Evolutionary conservation across 805 yeast genomes (phyloP).

Genomic region (Yarrowia hollandica): DNA sequence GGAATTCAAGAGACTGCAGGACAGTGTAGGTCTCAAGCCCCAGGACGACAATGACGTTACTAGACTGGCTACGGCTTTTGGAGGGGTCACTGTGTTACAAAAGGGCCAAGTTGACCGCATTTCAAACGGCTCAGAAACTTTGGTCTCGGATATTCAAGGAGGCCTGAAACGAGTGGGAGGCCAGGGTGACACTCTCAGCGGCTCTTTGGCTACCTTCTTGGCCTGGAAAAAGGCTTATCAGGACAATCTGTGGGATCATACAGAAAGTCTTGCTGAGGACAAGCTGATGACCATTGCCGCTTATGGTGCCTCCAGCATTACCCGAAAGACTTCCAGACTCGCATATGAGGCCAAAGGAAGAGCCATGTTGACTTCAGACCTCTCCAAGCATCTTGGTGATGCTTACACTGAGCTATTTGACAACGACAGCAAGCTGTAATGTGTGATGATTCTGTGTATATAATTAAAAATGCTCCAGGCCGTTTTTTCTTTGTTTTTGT

Average conservation of each 20-base stretch:
- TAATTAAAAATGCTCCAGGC: too few relatives aligned
- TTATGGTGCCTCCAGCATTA: constrained; percentile 68
- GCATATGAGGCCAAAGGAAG: constrained; percentile 71
- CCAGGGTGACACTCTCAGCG: constrained; percentile 92
- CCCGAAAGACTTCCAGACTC: constrained; percentile 60
- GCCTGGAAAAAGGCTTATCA: constrained; percentile 77
- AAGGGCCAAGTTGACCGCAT: constrained; percentile 74
- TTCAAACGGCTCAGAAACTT: constrained; percentile 48
- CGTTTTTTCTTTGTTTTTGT: too few relatives aligned
- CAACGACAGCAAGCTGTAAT: constrained; percentile 4
- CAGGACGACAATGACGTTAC: constrained; percentile 41
- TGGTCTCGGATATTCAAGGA: constrained; percentile 56
- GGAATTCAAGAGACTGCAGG: constrained; percentile 70
- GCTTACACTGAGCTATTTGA: constrained; percentile 55
- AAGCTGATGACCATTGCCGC: constrained; percentile 47
- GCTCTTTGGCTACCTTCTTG: constrained; percentile 75
- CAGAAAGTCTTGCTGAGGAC: constrained; percentile 40
- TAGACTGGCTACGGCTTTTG: constrained; percentile 51
- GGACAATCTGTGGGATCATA: constrained; percentile 57
- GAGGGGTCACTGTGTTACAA: constrained; percentile 62
- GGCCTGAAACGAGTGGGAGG: constrained; percentile 87
- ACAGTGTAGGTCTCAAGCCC: constrained; percentile 45
- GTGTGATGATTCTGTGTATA: too few relatives aligned
- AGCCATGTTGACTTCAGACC: constrained; percentile 81
- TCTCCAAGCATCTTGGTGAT: constrained; percentile 65